Base-by-base conservation (phyloP, 2,329 filamentous ascomycete species). In the Colletotrichum destructivum region DNA sequence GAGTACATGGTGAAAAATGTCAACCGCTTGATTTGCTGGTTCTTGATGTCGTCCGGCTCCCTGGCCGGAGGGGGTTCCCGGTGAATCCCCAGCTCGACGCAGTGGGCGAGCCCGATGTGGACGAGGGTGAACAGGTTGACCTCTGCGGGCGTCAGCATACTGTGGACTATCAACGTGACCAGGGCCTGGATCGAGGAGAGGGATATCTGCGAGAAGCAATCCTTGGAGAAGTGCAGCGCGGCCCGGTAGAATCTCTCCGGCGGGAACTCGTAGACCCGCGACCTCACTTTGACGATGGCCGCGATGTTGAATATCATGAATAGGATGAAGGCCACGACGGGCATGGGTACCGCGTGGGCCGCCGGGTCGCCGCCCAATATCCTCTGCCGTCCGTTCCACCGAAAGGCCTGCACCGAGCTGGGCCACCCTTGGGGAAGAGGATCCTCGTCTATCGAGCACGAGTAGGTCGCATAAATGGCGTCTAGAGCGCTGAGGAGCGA, bases 41-140 rank as follows among this genome's bases (percentile, higher is more conserved):
- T 52, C 21, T 73, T 69, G 2, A 55, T 47, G 4, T 74, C 74
- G 1, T 62, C 56, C 0, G 62, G 47, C 4, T 73, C 54, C 2
- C 44, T 16, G 11, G 63, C 16, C 26, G 56, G 60, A 21, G 64
- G 23, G n/a, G 77, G 75, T 65, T 82, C 80, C 44, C 80, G 76
- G 62, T 83, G 81, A 5, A 83, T 74, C 6, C 82, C 81, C 8
- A 83, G 65, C 49, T 83, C 82, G 9, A 83, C 76, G 31, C 79
- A 81, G 66, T 83, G 78, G 1, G 81, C 81, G 72, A 82, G 78
- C 6, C 79, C 81, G 56, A 82, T 72, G 62, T 83, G 79, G 0
- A 75, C 74, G 5, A 82, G 67, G 0, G 81, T 82, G 80, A 81
- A 83, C 0, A 82, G 75, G 56, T 82, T 80, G 8, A 80, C 69